Conservation (phyloP, 495 filamentous ascomycete genomes). For the Trichoderma reesei region DNA sequence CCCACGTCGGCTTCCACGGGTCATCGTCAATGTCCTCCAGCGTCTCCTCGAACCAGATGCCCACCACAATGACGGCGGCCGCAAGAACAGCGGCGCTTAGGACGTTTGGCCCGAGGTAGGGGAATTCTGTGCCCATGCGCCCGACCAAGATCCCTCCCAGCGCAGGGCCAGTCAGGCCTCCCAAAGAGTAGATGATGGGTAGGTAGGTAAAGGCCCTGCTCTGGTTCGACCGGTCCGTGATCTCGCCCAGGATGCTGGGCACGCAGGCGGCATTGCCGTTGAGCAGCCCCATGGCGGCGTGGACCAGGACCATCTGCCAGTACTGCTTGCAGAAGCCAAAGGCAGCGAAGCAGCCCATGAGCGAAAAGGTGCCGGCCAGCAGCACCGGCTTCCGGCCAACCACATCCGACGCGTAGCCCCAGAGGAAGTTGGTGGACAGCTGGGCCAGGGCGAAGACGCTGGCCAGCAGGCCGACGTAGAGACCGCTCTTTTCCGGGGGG, state of each 20-base stretch:
- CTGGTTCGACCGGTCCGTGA: constrained; percentile 92
- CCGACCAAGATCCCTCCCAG: constrained; percentile 77
- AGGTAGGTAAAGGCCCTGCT: constrained; percentile 84
- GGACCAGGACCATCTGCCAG: constrained; percentile 73
- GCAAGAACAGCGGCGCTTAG: constrained; percentile 60
- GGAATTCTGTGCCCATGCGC: constrained; percentile 46
- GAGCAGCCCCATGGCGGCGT: constrained; percentile 80
- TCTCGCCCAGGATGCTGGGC: constrained; percentile 85
- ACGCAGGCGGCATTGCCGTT: constrained; percentile 86
- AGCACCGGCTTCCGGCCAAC: constrained; percentile 92
- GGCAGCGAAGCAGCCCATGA: constrained; percentile 67
- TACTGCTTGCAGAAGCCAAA: constrained; percentile 84
- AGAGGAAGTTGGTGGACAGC: constrained; percentile 83
- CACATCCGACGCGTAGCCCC: constrained; percentile 84
- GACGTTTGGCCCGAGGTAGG: constrained; percentile 79
- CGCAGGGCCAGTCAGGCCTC: constrained; percentile 84
- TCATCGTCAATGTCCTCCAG: constrained; percentile 54
- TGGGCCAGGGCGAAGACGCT: constrained; percentile 89
- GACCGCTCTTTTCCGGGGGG: constrained; percentile 54
- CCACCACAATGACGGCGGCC: constrained; percentile 61
- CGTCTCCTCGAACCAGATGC: constrained; percentile 80
- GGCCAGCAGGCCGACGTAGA: constrained; percentile 85
- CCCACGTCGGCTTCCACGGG: constrained; percentile 5
- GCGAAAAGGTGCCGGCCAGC: constrained; percentile 71
- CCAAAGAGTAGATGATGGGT: constrained; percentile 85